Evolutionary conservation across 441 rosid species (phyloP).

Genomic region (Mallotus japonicus): DNA sequence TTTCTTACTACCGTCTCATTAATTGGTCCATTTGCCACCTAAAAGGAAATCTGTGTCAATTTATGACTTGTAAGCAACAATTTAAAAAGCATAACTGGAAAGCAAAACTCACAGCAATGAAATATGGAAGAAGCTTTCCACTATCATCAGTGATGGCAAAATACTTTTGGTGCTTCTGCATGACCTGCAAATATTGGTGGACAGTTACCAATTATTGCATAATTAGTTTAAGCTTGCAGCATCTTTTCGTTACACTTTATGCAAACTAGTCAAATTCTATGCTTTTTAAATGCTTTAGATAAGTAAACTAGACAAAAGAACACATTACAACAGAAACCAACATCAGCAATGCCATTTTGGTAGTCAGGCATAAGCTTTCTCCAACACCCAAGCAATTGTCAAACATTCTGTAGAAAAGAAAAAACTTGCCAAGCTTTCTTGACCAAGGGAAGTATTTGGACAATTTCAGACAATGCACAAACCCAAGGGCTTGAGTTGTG

Average conservation of each 20-base stretch:
- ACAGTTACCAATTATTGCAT: slow-evolving; percentile 7
- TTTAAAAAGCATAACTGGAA: slow-evolving; percentile 19
- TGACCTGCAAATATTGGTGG: slow-evolving; percentile 55
- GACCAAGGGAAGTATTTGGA: not conserved
- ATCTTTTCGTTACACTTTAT: not conserved
- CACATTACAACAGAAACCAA: not conserved
- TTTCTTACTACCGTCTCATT: slow-evolving; percentile 70
- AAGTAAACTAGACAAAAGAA: not conserved
- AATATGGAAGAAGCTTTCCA: slow-evolving; percentile 79
- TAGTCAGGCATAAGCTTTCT: not conserved
- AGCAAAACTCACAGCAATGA: slow-evolving; percentile 69
- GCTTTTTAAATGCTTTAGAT: not conserved
- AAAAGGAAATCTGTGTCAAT: slow-evolving; percentile 31
- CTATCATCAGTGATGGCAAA: slow-evolving; percentile 61
- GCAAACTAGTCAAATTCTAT: not conserved
- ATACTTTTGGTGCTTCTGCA: slow-evolving; percentile 98
- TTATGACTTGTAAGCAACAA: slow-evolving; percentile 21
- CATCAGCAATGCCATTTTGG: not conserved
- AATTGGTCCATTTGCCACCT: slow-evolving; percentile 97
- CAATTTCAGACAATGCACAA: not conserved
- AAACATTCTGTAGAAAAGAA: not conserved
- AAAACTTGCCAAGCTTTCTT: not conserved
- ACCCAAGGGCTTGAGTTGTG: not conserved
- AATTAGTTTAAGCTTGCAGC: slow-evolving; percentile 10
- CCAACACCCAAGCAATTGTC: not conserved